A percentile compares a stretch with the other conserved stretches of the same genome.
These are phyloP conservation scores for Aspergillus arachidicola DNA, from an alignment of 2,329 filamentous ascomycete genomes.

Conservation along the genomic window DNA sequence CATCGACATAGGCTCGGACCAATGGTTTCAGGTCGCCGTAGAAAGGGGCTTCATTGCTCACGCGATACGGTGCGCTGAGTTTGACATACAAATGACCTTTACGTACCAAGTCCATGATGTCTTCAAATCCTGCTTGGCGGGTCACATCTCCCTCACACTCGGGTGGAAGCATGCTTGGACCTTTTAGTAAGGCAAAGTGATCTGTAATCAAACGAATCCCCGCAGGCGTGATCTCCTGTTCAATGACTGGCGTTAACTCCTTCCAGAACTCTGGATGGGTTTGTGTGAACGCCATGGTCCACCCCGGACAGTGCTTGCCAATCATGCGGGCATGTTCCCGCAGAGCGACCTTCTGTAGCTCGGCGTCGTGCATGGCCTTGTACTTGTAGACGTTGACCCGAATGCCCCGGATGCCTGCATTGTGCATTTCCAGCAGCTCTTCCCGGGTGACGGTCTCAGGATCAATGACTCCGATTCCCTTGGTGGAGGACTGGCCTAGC, in stretches of 20 bases:
- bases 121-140: conserved; percentile 32
- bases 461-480: conserved; percentile 35
- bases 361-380: conserved; percentile 40
- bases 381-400: conserved; percentile 42
- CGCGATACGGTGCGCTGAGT: conserved; percentile 42
- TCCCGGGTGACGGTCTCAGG: conserved; percentile 25
- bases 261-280: conserved; percentile 33
- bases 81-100: conserved; percentile 40
- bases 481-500: conserved; percentile 29
- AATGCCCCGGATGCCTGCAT: conserved; percentile 36
- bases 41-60: conserved; percentile 31
- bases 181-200: conserved; percentile 43
- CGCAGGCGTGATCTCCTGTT: conserved; percentile 19
- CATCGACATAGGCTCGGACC: no score
- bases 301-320: conserved; percentile 21
- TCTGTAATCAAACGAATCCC: conserved; percentile 38
- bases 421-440: conserved; percentile 29
- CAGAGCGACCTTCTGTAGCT: conserved; percentile 36
- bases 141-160: conserved; percentile 26
- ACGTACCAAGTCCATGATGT: conserved; percentile 33
- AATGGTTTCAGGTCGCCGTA: conserved; percentile 37
- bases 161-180: conserved; percentile 32
- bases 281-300: conserved; percentile 38
- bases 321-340: conserved; percentile 31
- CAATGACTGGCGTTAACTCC: conserved; percentile 28